Evolutionary conservation across 768 basidiomycete genomes (phyloP).

Genomic region (Asterophora lycoperdoides): DNA sequence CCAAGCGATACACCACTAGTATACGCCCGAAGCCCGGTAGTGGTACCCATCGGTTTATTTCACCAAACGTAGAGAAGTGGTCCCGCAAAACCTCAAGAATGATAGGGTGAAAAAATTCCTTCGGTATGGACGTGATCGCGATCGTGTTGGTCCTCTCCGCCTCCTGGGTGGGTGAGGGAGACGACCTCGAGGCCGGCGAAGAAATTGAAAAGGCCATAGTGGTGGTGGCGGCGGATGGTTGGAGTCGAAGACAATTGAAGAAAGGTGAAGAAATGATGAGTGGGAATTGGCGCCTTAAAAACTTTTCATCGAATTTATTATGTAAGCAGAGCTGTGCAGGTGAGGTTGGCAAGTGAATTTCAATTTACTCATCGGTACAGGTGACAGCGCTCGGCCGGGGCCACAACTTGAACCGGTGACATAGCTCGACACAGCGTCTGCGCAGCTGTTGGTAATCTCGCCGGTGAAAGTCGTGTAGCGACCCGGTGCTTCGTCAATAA

Average conservation of each 20-base stretch:
- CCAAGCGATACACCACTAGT: constrained; percentile 70
- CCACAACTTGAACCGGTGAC: no score
- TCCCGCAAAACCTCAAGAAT: constrained; percentile 60
- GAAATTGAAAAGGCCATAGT: constrained; percentile 15
- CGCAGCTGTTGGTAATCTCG: no score
- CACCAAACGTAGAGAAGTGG: constrained; percentile 76
- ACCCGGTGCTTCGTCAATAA: no score
- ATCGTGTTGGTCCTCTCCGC: constrained; percentile 70
- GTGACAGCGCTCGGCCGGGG: no score
- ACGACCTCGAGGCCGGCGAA: constrained; percentile 14
- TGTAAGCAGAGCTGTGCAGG: constrained; percentile 13
- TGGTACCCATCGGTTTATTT: constrained; percentile 89
- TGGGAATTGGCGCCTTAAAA: constrained; percentile 1
- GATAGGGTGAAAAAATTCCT: constrained; percentile 68
- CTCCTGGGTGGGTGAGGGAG: constrained; percentile 19
- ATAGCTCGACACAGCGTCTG: no score
- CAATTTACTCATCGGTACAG: no score
- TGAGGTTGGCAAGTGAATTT: not conserved
- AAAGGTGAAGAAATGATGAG: no score
- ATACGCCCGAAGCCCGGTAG: constrained; percentile 77
- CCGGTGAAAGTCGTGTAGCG: no score
- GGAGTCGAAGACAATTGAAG: constrained; percentile 2
- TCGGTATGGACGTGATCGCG: constrained; percentile 74
- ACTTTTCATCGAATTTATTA: constrained; percentile 5
- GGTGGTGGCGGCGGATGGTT: not conserved